Base-by-base conservation (phyloP, 768 basidiomycete genomes). In the Termitomyces sp. region DNA sequence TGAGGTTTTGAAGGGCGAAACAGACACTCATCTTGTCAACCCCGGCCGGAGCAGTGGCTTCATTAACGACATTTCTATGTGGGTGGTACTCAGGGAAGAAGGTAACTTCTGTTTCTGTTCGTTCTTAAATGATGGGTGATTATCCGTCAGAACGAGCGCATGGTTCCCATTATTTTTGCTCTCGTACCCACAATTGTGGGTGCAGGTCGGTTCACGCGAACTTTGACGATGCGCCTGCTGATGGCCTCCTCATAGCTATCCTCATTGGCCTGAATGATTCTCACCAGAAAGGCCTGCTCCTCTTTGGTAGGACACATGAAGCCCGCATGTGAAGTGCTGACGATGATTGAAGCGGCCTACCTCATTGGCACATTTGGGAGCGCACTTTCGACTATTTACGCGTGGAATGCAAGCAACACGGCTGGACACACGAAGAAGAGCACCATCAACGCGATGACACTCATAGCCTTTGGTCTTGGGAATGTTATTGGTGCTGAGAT, bases 371-470 rank as follows among this genome's bases (percentile, higher is more conserved):
- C 80, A 2, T 87, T 82, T 53, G 83, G 83, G 5, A 81, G 79
- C 49, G 79, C 81, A 0, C 65, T 87, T 10, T 78, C 83, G 0
- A 75, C 78, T 0, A 72, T 85, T 11, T 85, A 85, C 54, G 82
- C 84, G 0, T 85, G 82, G 60, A 84, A 85, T 51, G 81, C 83
- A 7, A 79, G 78, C 51, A 85, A 87, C 64, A 85, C 79, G 0
- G 77, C 77, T 34, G 83, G 83, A 0, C 80, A 84, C 50, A 86
- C 84, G 6, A 86, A 87, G 73, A 87, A 86, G 71, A 78, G 80
- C 57, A 85, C 83, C 1, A 75, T 84, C 59, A 84, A 84, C 53
- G 78, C 82, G 4, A 72, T 84, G 75, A 84, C 81, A 2, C 66
- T 84, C 21, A 73, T 74, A 4, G 68, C 79, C 0, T 84, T 85